Conservation (phyloP, 2,329 filamentous ascomycete genomes). For the Nannizziopsis barbatae region DNA sequence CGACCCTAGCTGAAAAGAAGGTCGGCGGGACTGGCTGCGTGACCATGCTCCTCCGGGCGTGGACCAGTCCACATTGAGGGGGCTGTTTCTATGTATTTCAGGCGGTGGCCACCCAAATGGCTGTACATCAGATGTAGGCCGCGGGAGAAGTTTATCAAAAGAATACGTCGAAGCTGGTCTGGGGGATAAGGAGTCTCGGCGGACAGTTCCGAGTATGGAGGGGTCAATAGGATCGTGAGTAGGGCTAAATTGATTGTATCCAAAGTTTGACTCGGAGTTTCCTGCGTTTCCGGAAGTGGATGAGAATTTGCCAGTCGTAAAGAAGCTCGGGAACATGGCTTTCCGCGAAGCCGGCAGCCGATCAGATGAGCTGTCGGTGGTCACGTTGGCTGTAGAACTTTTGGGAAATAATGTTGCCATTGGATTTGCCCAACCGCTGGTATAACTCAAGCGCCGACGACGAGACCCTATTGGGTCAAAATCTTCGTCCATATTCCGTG, state of each 20-base stretch:
- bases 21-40: conserved; percentile 64
- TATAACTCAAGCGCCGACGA: conserved; percentile 47
- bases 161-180: conserved; percentile 45
- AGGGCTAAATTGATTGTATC: conserved; percentile 39
- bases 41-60: conserved; percentile 53
- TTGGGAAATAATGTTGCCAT: conserved; percentile 38
- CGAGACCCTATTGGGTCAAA: conserved; percentile 41
- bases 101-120: conserved; percentile 57
- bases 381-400: conserved; percentile 34
- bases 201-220: conserved; percentile 33
- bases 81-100: conserved; percentile 45
- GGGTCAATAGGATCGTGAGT: conserved; percentile 39
- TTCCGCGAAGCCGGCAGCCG: conserved; percentile 26
- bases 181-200: conserved; percentile 36
- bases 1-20: conserved; percentile 67
- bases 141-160: conserved; percentile 49
- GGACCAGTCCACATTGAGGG: conserved; percentile 45
- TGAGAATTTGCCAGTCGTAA: conserved; percentile 31
- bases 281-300: conserved; percentile 22
- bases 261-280: conserved; percentile 28
- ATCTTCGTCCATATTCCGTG: conserved; percentile 43
- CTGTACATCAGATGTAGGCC: conserved; percentile 67
- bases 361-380: conserved; percentile 33
- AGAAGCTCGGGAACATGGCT: conserved; percentile 34
- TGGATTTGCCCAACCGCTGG: conserved; percentile 44